Conservation (phyloP, 805 yeast species). For the Cyberlindnera samutprakarnensis region DNA sequence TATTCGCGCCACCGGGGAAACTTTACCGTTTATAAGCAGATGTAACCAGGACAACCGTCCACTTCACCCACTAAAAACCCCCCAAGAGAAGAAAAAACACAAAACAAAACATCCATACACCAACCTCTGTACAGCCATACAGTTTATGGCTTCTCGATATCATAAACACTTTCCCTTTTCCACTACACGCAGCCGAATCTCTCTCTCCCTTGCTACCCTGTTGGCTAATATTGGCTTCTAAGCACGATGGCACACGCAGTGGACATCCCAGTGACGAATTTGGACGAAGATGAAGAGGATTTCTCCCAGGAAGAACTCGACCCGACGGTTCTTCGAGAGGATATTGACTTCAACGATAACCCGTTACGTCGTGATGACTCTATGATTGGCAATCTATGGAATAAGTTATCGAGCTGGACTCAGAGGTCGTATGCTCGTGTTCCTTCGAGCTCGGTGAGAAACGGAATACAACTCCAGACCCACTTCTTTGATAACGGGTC, state of each 20-base stretch:
- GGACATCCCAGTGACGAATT: constrained; percentile 49
- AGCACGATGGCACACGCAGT: constrained; percentile 31
- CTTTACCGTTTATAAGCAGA: too few relatives aligned
- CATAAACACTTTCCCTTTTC: too few relatives aligned
- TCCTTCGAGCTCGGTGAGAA: constrained; percentile 6
- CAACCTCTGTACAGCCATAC: too few relatives aligned
- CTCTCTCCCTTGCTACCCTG: too few relatives aligned
- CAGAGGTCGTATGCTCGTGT: constrained; percentile 11
- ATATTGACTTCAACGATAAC: constrained; percentile 15
- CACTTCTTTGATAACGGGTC: constrained; percentile 2
- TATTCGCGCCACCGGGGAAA: too few relatives aligned
- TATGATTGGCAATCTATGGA: neutral
- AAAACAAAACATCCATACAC: too few relatives aligned
- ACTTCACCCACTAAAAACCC: too few relatives aligned
- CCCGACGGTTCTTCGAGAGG: constrained; percentile 18
- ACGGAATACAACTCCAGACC: constrained; percentile 18
- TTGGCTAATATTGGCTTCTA: too few relatives aligned
- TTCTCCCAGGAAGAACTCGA: constrained; percentile 18
- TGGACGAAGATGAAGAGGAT: constrained; percentile 37
- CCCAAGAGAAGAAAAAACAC: too few relatives aligned
- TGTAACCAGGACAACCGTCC: too few relatives aligned
- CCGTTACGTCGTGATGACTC: neutral
- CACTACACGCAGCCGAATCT: too few relatives aligned
- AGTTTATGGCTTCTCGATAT: too few relatives aligned
- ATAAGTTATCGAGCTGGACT: constrained; percentile 1